Conservation (phyloP, 2,329 filamentous ascomycete species). For the Neocucurbitaria cava region DNA sequence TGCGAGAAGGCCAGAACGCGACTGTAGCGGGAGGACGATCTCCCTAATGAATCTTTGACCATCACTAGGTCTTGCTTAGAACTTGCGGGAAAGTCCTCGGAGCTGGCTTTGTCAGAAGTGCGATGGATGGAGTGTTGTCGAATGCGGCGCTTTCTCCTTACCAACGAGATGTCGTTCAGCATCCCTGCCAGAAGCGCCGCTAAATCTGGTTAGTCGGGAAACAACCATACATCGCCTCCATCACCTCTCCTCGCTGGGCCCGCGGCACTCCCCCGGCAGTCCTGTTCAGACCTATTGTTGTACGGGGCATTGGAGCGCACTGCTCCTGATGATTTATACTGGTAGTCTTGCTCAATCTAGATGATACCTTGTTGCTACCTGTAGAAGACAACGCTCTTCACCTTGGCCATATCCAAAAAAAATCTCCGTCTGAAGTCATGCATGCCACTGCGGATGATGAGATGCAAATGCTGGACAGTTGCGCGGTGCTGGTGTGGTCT, state of each 20-base stretch:
- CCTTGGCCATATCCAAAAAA: not conserved
- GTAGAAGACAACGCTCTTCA: not conserved
- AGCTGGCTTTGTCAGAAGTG: conserved; percentile 2
- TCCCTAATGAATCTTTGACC: not conserved
- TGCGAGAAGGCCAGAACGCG: conserved; percentile 15
- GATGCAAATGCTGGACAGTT: conserved; percentile 8
- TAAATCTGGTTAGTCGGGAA: conserved; percentile 21
- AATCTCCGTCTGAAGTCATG: conserved; percentile 4
- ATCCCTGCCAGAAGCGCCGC: conserved; percentile 6
- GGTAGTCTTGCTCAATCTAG: not conserved
- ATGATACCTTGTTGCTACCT: not conserved
- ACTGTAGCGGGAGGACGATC: not conserved
- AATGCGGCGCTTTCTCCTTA: conserved; percentile 13
- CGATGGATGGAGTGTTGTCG: conserved; percentile 14
- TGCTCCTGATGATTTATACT: not conserved
- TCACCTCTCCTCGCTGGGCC: conserved; percentile 26
- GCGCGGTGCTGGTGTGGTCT: conserved; percentile 6
- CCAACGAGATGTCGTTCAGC: conserved; percentile 18
- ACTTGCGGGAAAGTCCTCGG: not conserved
- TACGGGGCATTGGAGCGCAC: not conserved
- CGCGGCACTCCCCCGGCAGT: conserved; percentile 14
- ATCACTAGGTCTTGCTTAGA: not conserved
- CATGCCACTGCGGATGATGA: conserved; percentile 10
- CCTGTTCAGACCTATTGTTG: not conserved
- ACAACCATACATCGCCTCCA: conserved; percentile 32